Base-by-base conservation (phyloP, 768 basidiomycete genomes). In the Tulasnella sp. region DNA sequence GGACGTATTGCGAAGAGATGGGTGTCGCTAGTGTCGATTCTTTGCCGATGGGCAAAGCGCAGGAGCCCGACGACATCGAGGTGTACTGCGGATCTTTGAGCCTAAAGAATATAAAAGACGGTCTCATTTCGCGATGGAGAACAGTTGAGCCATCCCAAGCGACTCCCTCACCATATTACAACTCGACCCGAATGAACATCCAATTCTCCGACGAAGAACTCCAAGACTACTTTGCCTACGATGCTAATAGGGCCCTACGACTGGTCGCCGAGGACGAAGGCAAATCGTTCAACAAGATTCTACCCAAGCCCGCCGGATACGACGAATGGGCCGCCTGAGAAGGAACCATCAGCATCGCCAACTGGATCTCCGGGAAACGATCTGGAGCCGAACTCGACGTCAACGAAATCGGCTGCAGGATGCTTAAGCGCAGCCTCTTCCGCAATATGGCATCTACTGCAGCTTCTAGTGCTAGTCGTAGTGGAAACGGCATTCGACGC, bases 1-100 rank as follows among this genome's bases (percentile, higher is more conserved):
- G 67, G 0, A 75, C 78, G 4, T 85, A 85, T 77, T 77, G 84
- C 0, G 81, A 84, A 8, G 73, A 81, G 1, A 37, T 82, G n/a
- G 84, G 83, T 0, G 76, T 82, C 19, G 17, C 4, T 22, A 29
- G 36, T 8, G 34, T 69, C 5, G 39, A 42, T 17, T 42, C 17
- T 8, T 42, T 42, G 42, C 42, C 42, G 42, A 17, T 8, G 17
- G 42, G 42, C 9, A 42, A 42, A 17, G 42, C 42, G 9, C 9
- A 17, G 42, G 42, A 8, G 9, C 42, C 42, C 9, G 17, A 42
- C 9, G 42, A 42, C 42, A 8, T 42, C 8, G 9, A 42, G 17
- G 42, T 42, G 17, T 42, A 8, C 42, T 8, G 8, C 42, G 17
- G 42, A 8, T 42, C 42, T 42, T 8, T 42, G 9, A 17, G 42